A percentile compares a stretch with the other conserved stretches of the same genome.
Evolutionary conservation across 768 basidiomycete species (phyloP).

Genomic region (Boletus bicolor): DNA sequence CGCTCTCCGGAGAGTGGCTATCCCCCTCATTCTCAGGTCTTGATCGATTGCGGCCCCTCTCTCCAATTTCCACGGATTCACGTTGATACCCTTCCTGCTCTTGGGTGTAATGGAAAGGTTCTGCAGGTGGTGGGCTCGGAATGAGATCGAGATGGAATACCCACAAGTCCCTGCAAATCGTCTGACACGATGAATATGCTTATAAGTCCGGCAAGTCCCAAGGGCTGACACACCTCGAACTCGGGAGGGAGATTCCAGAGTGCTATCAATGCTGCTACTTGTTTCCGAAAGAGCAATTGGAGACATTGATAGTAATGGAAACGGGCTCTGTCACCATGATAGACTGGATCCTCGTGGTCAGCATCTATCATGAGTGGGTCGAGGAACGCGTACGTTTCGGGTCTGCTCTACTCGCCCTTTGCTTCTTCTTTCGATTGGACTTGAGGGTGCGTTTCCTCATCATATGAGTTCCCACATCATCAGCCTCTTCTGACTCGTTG

Average conservation of each 20-base stretch:
- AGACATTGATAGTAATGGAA: conserved; percentile 83
- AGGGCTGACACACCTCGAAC: conserved; percentile 59
- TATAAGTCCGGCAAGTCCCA: neutral
- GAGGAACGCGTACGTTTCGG: conserved; percentile 46
- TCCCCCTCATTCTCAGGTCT: conserved; percentile 19
- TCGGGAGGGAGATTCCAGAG: conserved; percentile 75
- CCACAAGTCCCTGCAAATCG: conserved; percentile 80
- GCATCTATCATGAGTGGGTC: neutral
- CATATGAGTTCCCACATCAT: conserved; percentile 57
- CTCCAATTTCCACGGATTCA: conserved; percentile 5
- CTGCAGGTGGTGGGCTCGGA: conserved; percentile 56
- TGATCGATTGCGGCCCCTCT: neutral
- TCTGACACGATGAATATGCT: conserved; percentile 37
- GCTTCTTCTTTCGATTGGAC: conserved; percentile 51
- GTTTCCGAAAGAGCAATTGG: conserved; percentile 77
- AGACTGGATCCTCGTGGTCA: conserved; percentile 50
- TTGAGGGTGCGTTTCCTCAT: conserved; percentile 68
- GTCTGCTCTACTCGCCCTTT: conserved; percentile 49
- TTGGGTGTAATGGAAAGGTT: conserved; percentile 51
- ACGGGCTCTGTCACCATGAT: conserved; percentile 74
- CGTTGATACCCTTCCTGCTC: conserved; percentile 30
- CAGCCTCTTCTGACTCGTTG: conserved; percentile 72
- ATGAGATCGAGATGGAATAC: conserved; percentile 64
- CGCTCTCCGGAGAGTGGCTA: conserved; percentile 6
- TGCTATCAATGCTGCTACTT: conserved; percentile 55